Evolutionary conservation across 1,139 yeast genomes (phyloP).

Genomic region (Protomyces inouyei): DNA sequence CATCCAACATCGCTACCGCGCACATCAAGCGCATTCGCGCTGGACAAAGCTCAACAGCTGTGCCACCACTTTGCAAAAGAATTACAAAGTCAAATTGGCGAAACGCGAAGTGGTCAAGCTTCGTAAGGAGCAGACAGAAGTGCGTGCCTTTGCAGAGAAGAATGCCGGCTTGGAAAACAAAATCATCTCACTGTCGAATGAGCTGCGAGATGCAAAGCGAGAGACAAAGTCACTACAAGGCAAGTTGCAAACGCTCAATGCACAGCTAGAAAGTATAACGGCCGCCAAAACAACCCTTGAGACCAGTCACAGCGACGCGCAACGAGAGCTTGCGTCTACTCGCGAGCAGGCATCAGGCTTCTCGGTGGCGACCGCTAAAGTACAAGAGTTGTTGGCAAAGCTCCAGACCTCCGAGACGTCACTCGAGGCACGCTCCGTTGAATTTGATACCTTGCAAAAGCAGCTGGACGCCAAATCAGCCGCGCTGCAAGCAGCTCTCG

Average conservation of each 20-base stretch:
- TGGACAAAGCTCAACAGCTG: constrained; percentile 56
- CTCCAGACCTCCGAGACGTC: constrained; percentile 58
- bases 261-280: constrained; percentile 55
- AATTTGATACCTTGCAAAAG: constrained; percentile 57
- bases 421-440: constrained; percentile 59
- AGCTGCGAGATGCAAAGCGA: constrained; percentile 57
- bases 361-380: constrained; percentile 16
- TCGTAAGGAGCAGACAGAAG: constrained; percentile 52
- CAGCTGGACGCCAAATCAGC: constrained; percentile 58
- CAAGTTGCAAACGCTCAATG: constrained; percentile 59
- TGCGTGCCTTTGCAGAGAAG: constrained; percentile 37
- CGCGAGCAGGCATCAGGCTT: constrained; percentile 43
- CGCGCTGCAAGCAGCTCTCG: constrained; percentile 58
- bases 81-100: constrained; percentile 58
- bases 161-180: constrained; percentile 44
- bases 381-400: constrained; percentile 50
- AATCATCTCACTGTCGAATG: constrained; percentile 51
- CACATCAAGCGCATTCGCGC: constrained; percentile 53
- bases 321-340: constrained; percentile 41
- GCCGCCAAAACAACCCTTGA: constrained; percentile 62
- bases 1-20: constrained; percentile 69
- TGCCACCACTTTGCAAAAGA: constrained; percentile 55
- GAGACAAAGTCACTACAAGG: constrained; percentile 61
- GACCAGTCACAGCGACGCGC: constrained; percentile 37
- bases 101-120: constrained; percentile 57